phyloP scores from a whole-genome alignment of 176 grass and related monocot species.

The Aegilops umbellulata region DNA sequence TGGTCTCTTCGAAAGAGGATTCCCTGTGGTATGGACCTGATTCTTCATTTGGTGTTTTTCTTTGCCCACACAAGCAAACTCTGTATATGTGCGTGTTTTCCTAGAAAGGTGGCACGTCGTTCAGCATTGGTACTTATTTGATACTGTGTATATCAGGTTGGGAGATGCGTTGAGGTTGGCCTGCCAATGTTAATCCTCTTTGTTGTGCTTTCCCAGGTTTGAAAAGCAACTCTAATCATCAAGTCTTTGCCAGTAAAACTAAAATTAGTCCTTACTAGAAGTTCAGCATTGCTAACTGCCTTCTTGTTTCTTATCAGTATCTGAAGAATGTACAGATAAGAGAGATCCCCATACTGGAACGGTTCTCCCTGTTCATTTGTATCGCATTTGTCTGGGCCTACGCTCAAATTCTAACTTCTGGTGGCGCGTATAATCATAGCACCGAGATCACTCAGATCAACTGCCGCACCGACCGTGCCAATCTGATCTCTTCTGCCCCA shows the following conservation, averaged over 20 bases:
- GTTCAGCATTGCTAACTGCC: constrained; percentile 21
- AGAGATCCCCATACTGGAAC: constrained; percentile 72
- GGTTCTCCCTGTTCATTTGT: constrained; percentile 85
- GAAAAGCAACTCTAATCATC: background rate
- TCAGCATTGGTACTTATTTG: constrained; percentile 11
- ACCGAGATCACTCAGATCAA: constrained; percentile 59
- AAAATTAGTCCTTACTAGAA: background rate
- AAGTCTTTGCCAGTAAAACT: background rate
- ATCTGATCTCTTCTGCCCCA: constrained; percentile 86
- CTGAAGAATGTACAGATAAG: constrained; percentile 74
- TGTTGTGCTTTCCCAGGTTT: constrained; percentile 73
- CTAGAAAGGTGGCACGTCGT: background rate
- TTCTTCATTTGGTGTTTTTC: background rate
- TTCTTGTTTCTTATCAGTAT: constrained; percentile 50
- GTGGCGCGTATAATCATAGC: constrained; percentile 80
- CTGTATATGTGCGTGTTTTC: background rate
- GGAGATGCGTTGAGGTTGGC: constrained; percentile 92
- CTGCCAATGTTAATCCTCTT: constrained; percentile 85
- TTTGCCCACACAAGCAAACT: background rate
- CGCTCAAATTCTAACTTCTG: constrained; percentile 78
- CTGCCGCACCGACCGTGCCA: constrained; percentile 79
- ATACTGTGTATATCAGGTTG: constrained; percentile 52
- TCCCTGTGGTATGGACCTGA: constrained; percentile 76
- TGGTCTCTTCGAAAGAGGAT: constrained; percentile 96
- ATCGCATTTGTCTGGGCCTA: constrained; percentile 73